Evolutionary conservation across 225 moss, liverwort and hornwort species (phyloP).

Genomic region (Neckera pumila): DNA sequence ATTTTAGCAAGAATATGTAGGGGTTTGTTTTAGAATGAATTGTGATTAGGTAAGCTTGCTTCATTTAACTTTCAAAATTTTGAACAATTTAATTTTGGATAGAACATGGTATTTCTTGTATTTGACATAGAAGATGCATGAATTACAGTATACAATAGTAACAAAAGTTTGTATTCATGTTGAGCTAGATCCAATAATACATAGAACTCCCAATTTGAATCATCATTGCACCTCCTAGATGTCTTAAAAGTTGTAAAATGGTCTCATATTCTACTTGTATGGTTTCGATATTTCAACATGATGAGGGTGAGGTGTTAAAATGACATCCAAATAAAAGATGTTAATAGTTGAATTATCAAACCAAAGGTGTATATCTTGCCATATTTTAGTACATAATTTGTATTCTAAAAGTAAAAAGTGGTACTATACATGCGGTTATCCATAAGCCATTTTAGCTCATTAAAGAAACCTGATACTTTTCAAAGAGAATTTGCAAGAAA

Average conservation of each 20-base stretch:
- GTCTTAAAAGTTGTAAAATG: background rate
- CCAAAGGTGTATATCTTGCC: background rate
- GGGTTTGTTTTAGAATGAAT: background rate
- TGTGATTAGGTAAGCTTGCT: no score
- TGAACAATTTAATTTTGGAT: background rate
- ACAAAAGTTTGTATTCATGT: background rate
- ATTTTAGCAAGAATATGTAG: background rate
- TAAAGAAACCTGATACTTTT: background rate
- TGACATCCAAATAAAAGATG: no score
- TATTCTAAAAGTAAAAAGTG: fast-evolving
- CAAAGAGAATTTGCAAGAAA: fast-evolving
- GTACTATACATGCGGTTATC: no score
- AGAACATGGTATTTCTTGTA: background rate
- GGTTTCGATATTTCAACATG: background rate
- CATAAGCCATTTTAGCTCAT: no score
- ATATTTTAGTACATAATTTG: background rate
- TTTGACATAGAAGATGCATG: background rate
- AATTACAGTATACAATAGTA: background rate
- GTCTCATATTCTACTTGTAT: background rate
- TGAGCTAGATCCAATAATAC: fast-evolving
- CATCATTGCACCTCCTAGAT: background rate
- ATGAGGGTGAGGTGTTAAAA: background rate
- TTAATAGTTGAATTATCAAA: background rate
- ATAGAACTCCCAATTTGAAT: background rate
- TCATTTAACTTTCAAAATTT: fast-evolving